Conservation (phyloP, 2,329 filamentous ascomycete genomes). For the Hypocrella siamensis region DNA sequence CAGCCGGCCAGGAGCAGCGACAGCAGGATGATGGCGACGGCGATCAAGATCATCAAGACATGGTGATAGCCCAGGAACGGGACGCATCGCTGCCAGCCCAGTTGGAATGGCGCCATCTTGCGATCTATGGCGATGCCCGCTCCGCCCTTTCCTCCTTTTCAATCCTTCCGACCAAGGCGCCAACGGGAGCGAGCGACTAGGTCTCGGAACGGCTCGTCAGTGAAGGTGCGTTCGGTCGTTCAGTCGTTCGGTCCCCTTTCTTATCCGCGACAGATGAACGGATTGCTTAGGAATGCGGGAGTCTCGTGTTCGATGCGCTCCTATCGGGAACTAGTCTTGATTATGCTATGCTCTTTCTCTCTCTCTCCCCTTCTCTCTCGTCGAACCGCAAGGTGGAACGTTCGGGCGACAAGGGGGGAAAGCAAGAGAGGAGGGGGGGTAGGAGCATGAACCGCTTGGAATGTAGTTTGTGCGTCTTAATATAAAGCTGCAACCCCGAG, state of each 20-base stretch:
- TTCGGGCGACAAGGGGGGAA: no score
- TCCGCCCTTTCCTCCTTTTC: conserved; percentile 6
- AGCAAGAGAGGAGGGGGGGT: no score
- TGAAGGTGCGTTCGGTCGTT: neutral
- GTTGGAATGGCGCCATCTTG: conserved; percentile 22
- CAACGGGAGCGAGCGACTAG: no score
- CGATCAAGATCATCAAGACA: conserved; percentile 95
- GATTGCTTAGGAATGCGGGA: conserved; percentile 2
- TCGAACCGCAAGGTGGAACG: no score
- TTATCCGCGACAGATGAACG: neutral
- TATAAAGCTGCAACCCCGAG: no score
- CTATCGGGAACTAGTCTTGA: no score
- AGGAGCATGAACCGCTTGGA: no score
- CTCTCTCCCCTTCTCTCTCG: no score
- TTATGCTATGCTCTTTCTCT: no score
- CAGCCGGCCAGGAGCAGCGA: conserved; percentile 88
- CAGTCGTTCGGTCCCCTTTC: neutral
- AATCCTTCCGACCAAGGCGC: no score
- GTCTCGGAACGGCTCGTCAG: conserved; percentile 2
- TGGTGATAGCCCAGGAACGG: conserved; percentile 62
- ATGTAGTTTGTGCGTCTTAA: no score
- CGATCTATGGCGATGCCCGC: conserved; percentile 9
- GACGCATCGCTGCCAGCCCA: conserved; percentile 45
- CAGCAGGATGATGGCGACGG: conserved; percentile 80
- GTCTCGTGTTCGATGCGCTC: no score